Percentiles rank a stretch among this genome's conserved stretches.
Evolutionary conservation across 257 asterid genomes (phyloP).

Genomic region (Perilla frutescens): DNA sequence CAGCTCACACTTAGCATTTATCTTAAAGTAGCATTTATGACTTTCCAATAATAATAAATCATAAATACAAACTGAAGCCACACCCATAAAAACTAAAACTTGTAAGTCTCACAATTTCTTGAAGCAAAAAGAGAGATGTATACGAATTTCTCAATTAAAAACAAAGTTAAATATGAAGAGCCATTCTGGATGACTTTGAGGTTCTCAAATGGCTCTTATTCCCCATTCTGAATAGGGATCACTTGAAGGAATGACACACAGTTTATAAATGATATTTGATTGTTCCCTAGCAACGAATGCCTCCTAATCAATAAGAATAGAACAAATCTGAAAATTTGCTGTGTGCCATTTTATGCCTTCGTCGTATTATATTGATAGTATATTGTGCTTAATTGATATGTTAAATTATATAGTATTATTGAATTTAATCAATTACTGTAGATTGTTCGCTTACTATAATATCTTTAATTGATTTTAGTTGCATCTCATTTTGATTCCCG

Average conservation of each 20-base stretch:
- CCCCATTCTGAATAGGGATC: constrained; percentile 2
- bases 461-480: too few relatives aligned
- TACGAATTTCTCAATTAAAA: too few relatives aligned
- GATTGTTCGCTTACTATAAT: too few relatives aligned
- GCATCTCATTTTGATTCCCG: too few relatives aligned
- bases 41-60: neutral
- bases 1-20: constrained; percentile 15
- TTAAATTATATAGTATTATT: too few relatives aligned
- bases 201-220: neutral
- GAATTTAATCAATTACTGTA: too few relatives aligned
- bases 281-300: constrained; percentile 16
- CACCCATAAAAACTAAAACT: constrained; percentile 25
- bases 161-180: neutral
- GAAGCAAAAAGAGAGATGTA: too few relatives aligned
- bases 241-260: neutral
- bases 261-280: neutral
- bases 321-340: neutral
- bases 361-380: too few relatives aligned
- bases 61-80: constrained; percentile 21
- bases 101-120: neutral
- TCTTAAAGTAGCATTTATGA: constrained; percentile 16
- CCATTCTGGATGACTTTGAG: constrained; percentile 4
- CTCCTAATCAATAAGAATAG: constrained; percentile 14
- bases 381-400: too few relatives aligned
- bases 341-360: too few relatives aligned